A percentile compares a stretch with the other conserved stretches of the same genome.
phyloP scores from a whole-genome alignment of 1,139 yeast genomes.

The Yamadazyma oceani region DNA sequence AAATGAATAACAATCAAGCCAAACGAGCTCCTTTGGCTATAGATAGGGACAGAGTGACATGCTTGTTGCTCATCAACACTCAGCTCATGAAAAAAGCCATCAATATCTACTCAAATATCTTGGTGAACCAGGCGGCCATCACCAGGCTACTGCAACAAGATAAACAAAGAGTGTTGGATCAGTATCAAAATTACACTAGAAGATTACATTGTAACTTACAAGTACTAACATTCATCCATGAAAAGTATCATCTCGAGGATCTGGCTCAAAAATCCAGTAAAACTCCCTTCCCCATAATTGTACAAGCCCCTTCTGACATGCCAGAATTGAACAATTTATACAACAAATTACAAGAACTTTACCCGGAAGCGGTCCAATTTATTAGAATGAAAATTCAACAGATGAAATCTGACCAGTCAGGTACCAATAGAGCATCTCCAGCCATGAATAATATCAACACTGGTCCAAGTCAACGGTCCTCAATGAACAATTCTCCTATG shows the following conservation, averaged over 20 bases:
- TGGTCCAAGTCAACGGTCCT: conserved; percentile 1
- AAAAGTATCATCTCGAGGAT: conserved; percentile 43
- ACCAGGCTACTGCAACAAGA: conserved; percentile 38
- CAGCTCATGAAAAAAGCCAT: conserved; percentile 52
- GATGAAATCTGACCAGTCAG: conserved; percentile 27
- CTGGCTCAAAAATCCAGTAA: conserved; percentile 29
- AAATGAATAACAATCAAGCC: conserved; percentile 5
- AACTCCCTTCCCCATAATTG: conserved; percentile 50
- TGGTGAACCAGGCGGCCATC: conserved; percentile 36
- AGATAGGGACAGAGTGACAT: conserved; percentile 50
- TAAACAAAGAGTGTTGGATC: conserved; percentile 40
- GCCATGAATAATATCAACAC: neutral
- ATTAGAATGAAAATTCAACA: conserved; percentile 48
- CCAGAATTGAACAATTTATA: conserved; percentile 53
- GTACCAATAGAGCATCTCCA: conserved; percentile 8
- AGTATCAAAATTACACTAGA: conserved; percentile 51
- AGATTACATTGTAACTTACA: conserved; percentile 55
- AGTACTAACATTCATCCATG: conserved; percentile 53
- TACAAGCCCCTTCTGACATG: conserved; percentile 56
- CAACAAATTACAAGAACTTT: conserved; percentile 48
- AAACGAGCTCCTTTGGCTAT: conserved; percentile 18
- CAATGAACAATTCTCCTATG: conserved; percentile 14
- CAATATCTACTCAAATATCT: conserved; percentile 34
- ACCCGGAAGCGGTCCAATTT: conserved; percentile 55
- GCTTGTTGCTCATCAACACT: conserved; percentile 52